These are phyloP conservation scores for Chalciporus chontae DNA, from an alignment of 768 basidiomycete genomes.

Conservation along the genomic window DNA sequence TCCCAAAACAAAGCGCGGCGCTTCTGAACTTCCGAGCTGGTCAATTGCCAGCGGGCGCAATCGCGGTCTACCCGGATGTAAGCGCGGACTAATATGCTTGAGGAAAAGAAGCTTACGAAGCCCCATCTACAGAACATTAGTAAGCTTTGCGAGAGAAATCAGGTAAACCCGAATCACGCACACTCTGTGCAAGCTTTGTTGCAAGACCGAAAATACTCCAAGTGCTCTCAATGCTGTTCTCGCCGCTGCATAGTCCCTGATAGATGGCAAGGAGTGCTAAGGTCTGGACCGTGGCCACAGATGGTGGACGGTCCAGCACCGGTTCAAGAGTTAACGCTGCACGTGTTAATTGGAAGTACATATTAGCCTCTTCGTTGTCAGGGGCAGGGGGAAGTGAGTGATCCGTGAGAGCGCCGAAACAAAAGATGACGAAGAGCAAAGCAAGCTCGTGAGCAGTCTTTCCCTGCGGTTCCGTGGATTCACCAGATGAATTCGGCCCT, in stretches of 20 bases:
- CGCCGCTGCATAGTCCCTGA: conserved; percentile 61
- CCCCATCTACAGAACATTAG: conserved; percentile 46
- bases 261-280: conserved; percentile 68
- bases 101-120: conserved; percentile 47
- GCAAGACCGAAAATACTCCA: conserved; percentile 66
- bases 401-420: conserved; percentile 60
- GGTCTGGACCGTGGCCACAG: conserved; percentile 67
- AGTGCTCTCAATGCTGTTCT: conserved; percentile 67
- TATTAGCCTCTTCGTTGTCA: conserved; percentile 49
- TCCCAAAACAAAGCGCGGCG: conserved; percentile 73
- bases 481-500: conserved; percentile 4
- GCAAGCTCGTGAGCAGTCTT: conserved; percentile 58
- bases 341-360: conserved; percentile 58
- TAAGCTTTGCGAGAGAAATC: conserved; percentile 1
- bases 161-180: conserved; percentile 33
- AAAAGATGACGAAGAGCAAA: conserved; percentile 58
- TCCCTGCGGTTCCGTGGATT: conserved; percentile 10
- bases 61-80: conserved; percentile 56
- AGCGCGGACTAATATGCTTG: conserved; percentile 7
- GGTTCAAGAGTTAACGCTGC: conserved; percentile 66
- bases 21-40: conserved; percentile 64
- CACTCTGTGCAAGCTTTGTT: conserved; percentile 65
- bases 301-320: conserved; percentile 65
- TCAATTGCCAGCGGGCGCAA: conserved; percentile 64
- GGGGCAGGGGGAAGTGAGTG: conserved; percentile 47